These are phyloP conservation scores for Thymus quinquecostatus DNA, from an alignment of 257 asterid species.

Conservation along the genomic window DNA sequence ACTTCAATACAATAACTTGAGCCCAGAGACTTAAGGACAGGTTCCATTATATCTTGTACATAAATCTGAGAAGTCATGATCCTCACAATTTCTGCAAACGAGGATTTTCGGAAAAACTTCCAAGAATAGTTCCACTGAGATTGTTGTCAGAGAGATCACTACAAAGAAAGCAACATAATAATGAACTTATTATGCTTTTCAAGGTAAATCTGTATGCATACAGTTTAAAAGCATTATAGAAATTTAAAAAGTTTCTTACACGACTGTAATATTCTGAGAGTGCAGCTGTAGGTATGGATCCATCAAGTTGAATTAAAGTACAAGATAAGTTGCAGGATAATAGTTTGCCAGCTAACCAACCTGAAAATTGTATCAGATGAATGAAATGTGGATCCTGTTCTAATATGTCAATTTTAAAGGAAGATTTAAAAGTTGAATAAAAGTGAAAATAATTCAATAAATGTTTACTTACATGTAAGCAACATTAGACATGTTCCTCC, in stretches of 20 bases:
- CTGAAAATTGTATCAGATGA: too few relatives aligned
- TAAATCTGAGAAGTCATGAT: slow-evolving; percentile 25
- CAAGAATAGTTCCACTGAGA: slow-evolving; percentile 76
- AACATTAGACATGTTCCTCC: slow-evolving; percentile 63
- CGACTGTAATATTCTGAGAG: slow-evolving; percentile 70
- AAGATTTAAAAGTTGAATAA: slow-evolving; percentile 7
- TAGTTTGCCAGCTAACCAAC: too few relatives aligned
- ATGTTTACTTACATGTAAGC: slow-evolving; percentile 71
- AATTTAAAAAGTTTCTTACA: slow-evolving; percentile 49
- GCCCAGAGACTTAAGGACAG: slow-evolving; percentile 10
- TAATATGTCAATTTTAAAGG: not conserved
- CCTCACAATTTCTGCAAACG: slow-evolving; percentile 76
- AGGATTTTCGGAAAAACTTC: slow-evolving; percentile 70
- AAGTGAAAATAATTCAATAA: not conserved
- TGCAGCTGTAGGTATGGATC: slow-evolving; percentile 60
- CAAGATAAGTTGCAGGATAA: too few relatives aligned
- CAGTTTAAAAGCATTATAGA: slow-evolving; percentile 19
- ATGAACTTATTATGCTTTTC: slow-evolving; percentile 18
- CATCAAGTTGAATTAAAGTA: slow-evolving; percentile 41
- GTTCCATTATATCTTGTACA: slow-evolving; percentile 19
- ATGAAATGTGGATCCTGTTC: slow-evolving; percentile 1
- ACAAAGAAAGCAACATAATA: slow-evolving; percentile 22
- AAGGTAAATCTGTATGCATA: slow-evolving; percentile 2
- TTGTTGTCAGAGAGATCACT: slow-evolving; percentile 81
- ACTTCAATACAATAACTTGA: not conserved